These are phyloP conservation scores for Paecilomyces fulvus DNA, from an alignment of 2,329 filamentous ascomycete genomes.

Conservation along the genomic window DNA sequence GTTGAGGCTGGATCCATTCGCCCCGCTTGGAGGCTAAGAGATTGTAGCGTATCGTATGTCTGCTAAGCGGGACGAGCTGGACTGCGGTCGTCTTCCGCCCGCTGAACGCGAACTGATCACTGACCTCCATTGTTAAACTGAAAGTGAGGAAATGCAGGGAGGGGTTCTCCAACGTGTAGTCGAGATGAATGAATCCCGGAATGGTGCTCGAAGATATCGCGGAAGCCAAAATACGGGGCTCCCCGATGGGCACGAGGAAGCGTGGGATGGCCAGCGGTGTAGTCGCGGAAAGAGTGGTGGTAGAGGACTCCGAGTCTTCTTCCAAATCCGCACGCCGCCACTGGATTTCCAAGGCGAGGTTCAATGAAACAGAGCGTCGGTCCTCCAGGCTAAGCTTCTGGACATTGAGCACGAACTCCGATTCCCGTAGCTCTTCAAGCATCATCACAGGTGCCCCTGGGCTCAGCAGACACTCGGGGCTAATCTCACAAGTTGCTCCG, in stretches of 20 bases:
- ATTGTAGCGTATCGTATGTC: constrained; percentile 64
- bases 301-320: constrained; percentile 15
- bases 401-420: constrained; percentile 63
- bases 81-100: constrained; percentile 74
- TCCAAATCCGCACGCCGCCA: constrained; percentile 57
- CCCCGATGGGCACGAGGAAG: constrained; percentile 69
- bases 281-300: constrained; percentile 43
- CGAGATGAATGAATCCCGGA: constrained; percentile 37
- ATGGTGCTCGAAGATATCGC: constrained; percentile 26
- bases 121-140: constrained; percentile 83
- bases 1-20: constrained; percentile 60
- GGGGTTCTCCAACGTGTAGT: constrained; percentile 81
- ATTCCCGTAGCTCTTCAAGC: constrained; percentile 62
- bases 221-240: constrained; percentile 70
- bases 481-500: constrained; percentile 50
- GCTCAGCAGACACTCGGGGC: constrained; percentile 23
- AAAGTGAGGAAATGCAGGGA: constrained; percentile 94
- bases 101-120: constrained; percentile 85
- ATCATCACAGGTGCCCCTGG: constrained; percentile 38
- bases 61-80: constrained; percentile 73
- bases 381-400: constrained; percentile 78
- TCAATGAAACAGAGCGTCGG: constrained; percentile 63
- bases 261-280: constrained; percentile 69
- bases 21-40: constrained; percentile 59
- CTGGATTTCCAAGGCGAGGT: constrained; percentile 63